Evolutionary conservation across 2,329 filamentous ascomycete genomes (phyloP).

Genomic region (Hirsutella thompsonii): DNA sequence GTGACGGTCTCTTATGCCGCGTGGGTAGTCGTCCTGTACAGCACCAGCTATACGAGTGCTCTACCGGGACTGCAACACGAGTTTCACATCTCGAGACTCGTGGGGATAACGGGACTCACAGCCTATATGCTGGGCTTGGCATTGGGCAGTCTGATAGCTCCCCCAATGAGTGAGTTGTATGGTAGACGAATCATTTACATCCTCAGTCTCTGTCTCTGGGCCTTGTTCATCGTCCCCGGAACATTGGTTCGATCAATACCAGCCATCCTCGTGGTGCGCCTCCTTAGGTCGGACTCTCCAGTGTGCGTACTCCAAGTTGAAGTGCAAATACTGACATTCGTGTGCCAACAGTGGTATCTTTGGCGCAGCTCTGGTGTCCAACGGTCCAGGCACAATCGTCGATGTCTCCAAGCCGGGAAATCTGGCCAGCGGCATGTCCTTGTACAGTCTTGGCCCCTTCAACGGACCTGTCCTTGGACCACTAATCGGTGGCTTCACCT

Average conservation of each 20-base stretch:
- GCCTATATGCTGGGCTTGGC: conserved; percentile 68
- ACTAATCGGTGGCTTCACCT: conserved; percentile 59
- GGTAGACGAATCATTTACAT: conserved; percentile 59
- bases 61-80: conserved; percentile 56
- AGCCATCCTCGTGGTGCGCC: conserved; percentile 58
- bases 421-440: conserved; percentile 73
- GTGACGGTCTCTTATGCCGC: conserved; percentile 32
- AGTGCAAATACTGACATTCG: neutral
- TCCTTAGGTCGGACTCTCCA: conserved; percentile 45
- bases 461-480: conserved; percentile 47
- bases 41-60: conserved; percentile 65
- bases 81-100: conserved; percentile 44
- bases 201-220: conserved; percentile 49
- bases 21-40: conserved; percentile 52
- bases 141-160: conserved; percentile 56
- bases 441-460: conserved; percentile 55
- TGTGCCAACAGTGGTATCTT: conserved; percentile 27
- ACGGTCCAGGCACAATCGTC: conserved; percentile 69
- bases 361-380: conserved; percentile 66
- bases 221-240: conserved; percentile 58
- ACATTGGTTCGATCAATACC: conserved; percentile 55
- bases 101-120: conserved; percentile 63
- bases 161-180: conserved; percentile 61
- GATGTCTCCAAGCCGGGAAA: conserved; percentile 71
- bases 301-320: neutral